Evolutionary conservation across 1,284 basidiomycete genomes (phyloP), one percentile per base, ranked within the genome.

Genomic region (Ceratobasidium papillatum): DNA sequence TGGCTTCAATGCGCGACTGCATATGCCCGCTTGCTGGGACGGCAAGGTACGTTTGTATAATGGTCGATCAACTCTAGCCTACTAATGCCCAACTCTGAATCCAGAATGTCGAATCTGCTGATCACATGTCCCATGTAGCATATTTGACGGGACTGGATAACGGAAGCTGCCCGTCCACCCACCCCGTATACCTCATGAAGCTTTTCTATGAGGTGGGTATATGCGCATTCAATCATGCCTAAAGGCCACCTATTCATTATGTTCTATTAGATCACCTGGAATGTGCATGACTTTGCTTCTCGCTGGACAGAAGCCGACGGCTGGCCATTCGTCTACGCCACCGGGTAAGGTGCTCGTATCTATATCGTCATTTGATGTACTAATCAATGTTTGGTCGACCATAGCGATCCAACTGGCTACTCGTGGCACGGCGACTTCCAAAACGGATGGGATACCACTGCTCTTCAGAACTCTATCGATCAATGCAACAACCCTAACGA

Each of bases 351-450:
- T 30, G 12, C 11, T 5, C 38, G 38, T n/a, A n/a, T n/a, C 14
- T 4, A 17, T 25, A 2, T 8, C 30, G 25, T 17, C n/a, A 45
- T 22, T 47, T 8, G 2, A 27, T n/a, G n/a, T n/a, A n/a, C n/a
- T n/a, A n/a, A n/a, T n/a, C n/a, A n/a, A n/a, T n/a, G n/a, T n/a
- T 2, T 19, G 59, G 34, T 47, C 36, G n/a, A n/a, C n/a, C n/a
- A n/a, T 64, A 84, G 84, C 1, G 85, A 86, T 75, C 80, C 84
- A 0, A 85, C 85, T 22, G 85, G 85, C 19, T 85, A 82, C 77
- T 83, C 84, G 0, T 85, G 83, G 81, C 85, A 87, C 77, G 86
- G 82, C 1, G 86, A 87, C 79, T 87, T 87, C 79, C 82, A 85
- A 78, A 85, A 84, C 63, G 83, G 84, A 9, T 84, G 83, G 83